Base-by-base conservation (phyloP, 2,329 filamentous ascomycete species). In the Colletotrichum tofieldiae region DNA sequence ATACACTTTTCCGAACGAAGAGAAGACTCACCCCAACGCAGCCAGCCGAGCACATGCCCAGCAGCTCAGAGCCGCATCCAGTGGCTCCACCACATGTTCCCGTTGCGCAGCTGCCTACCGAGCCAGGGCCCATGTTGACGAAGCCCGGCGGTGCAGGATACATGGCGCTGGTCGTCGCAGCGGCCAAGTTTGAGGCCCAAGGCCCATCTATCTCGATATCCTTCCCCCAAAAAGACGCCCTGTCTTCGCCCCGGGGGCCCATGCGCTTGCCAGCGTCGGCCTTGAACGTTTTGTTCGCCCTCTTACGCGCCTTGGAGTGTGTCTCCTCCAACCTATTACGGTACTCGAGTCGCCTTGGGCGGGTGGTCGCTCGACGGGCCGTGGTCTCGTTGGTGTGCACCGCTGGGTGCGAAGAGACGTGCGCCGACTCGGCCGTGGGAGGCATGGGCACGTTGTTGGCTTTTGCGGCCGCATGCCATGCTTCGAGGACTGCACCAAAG, bases 331-430 rank as follows among this genome's bases (percentile, higher is more conserved):
- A 45, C 45, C 45, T 49, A 45, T 74, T 71, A 14, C 63, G 58
- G 63, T 62, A 73, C 14, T 43, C 51, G 29, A 70, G 37, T 6
- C 68, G 69, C 32, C 58, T 37, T 5, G 47, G 67, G 16, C 66
- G 65, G 2, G 63, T 71, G 14, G 23, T 29, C 7, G 60, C 62
- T 14, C 32, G 26, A 16, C 49, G 69, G 18, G 55, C 67, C 18
- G 65, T 72, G 6, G 75, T 72, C 47, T 79, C 76, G 37, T 76
- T 61, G 16, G 78, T 77, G 18, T 81, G 82, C 9, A 93, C 89
- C 2, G 91, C 88, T 75, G 90, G 93, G 84, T 94, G 93, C 0
- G 91, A 86, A 1, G 90, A 92, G 74, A 94, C 91, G 78, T 94
- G 92, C 0, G 90, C 87, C 54, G 87, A 89, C 62, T 86, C 87